Conservation (phyloP, 139 green algal genomes). For the Chlorella sp. region DNA sequence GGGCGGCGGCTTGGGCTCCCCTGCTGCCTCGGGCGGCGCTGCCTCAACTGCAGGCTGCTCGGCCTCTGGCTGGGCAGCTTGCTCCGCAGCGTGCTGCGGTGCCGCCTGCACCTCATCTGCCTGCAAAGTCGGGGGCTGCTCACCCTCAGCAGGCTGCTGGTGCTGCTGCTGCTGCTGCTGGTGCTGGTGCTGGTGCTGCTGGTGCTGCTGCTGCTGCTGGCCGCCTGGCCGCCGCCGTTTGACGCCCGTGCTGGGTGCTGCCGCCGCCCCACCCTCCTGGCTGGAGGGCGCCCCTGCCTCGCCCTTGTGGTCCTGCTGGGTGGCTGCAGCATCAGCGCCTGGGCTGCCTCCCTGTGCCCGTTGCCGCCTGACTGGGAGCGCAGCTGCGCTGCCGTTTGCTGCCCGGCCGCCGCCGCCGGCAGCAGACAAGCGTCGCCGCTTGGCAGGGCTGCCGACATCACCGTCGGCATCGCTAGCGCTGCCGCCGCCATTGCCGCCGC, state of each 20-base stretch:
- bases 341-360: not conserved
- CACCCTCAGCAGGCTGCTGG: not conserved
- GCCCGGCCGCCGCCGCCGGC: not conserved
- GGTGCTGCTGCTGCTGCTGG: not conserved
- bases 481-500: not conserved
- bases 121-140: not conserved
- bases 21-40: not conserved
- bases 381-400: not conserved
- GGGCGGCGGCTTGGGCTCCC: not conserved
- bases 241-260: not conserved
- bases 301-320: not conserved
- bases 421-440: not conserved
- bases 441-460: not conserved
- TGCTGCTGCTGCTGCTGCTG: not conserved
- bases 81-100: not conserved
- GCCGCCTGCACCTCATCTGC: not conserved
- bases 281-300: not conserved
- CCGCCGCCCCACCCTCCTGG: not conserved
- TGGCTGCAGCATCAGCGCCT: not conserved
- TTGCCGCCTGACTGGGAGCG: not conserved
- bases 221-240: not conserved
- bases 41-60: not conserved
- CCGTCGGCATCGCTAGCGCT: not conserved
- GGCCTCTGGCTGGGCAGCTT: not conserved
- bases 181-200: not conserved